A percentile compares a stretch with the other conserved stretches of the same genome.
These are phyloP conservation scores for Rubroboletus satanas DNA, from an alignment of 768 basidiomycete genomes.

Conservation along the genomic window DNA sequence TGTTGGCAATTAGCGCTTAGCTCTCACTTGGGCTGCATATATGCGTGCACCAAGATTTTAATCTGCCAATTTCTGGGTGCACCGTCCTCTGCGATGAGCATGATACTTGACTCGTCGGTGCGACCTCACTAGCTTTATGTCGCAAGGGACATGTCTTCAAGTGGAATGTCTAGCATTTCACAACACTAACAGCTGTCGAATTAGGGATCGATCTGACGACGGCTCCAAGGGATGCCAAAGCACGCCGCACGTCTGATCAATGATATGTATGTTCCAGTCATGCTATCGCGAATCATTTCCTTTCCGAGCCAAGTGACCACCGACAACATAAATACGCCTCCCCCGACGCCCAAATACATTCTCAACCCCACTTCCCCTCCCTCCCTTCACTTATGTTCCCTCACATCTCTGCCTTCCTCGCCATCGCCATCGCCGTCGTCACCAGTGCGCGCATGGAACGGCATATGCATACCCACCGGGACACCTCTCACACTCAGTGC, in stretches of 20 bases:
- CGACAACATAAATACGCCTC: slow-evolving; percentile 24
- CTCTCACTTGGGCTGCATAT: background rate
- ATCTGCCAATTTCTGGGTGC: background rate
- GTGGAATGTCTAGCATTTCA: no score
- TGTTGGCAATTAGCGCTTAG: background rate
- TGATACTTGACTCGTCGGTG: background rate
- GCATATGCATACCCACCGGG: slow-evolving; percentile 10
- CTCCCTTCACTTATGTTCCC: slow-evolving; percentile 18
- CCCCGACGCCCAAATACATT: background rate
- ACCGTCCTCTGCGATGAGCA: background rate
- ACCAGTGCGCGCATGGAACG: slow-evolving; percentile 25
- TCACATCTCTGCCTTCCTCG: slow-evolving; percentile 18
- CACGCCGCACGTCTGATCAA: background rate
- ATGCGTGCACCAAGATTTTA: background rate
- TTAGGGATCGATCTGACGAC: background rate
- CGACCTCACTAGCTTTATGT: background rate
- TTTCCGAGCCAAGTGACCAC: slow-evolving; percentile 8
- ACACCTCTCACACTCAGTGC: slow-evolving; percentile 5
- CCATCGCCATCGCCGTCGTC: slow-evolving; percentile 14
- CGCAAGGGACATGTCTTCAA: background rate
- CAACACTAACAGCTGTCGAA: no score
- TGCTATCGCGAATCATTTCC: slow-evolving; percentile 6
- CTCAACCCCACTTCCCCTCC: background rate
- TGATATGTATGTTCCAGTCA: background rate
- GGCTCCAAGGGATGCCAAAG: slow-evolving; percentile 3